Evolutionary conservation across 2,329 filamentous ascomycete species (phyloP), one percentile per base, ranked within the genome.

Genomic region (Aquanectria penicillioides): DNA sequence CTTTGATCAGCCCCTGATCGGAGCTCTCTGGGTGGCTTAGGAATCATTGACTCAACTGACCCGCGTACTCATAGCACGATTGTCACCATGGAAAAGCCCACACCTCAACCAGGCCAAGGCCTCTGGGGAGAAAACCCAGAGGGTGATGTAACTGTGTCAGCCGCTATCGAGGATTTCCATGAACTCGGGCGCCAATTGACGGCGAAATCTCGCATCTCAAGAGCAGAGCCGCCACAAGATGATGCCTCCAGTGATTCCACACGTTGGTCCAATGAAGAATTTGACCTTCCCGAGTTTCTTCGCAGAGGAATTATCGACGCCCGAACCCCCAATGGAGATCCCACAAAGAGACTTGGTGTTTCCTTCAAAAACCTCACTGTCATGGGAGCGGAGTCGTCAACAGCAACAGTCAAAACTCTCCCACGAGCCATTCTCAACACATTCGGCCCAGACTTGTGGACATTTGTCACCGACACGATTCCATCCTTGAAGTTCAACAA

Each of bases 381-480:
- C 15, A 87, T 88, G 71, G 90, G 90, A n/a, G 77, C 87, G 7
- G 85, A 86, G 41, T 85, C 85, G 4, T 86, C 86, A 1, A 81
- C 88, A 0, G 85, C 84, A 0, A 89, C 90, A 59, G 89, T 89
- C 28, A 85, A 85, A 62, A 91, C 89, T 0, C 75, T 93, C 0
- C 89, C 90, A 0, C 83, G 90, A 62, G 90, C 90, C 2, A 80
- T 93, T 23, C 61, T 92, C 7, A 89, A 89, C 20, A 92, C 89
- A 0, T 93, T 93, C 69, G 90, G 90, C 0, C 90, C 90, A 0
- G 90, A 93, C 73, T 75, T 93, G 1, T 93, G 90, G 71, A 82
- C 79, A 20, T 77, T 90, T 11, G 64, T 92, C 15, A 29, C 23
- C 28, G n/a, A 49, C 3, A 59, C 48, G 22, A 55, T 59, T 12